Base-by-base conservation (phyloP, 208 protist genomes). In the Wallacemonas sp. region DNA sequence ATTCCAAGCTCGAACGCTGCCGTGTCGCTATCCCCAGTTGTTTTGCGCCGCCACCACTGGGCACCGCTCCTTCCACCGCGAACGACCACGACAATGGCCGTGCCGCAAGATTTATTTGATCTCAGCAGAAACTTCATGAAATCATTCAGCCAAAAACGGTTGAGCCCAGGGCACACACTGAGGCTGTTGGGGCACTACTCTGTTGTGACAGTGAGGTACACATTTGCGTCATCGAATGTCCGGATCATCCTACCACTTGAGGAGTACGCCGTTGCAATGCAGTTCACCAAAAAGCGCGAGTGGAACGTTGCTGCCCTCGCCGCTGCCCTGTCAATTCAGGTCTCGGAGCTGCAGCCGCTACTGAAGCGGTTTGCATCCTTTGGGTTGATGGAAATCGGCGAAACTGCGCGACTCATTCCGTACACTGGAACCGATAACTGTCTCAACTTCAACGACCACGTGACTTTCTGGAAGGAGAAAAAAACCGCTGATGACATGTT, bases 281-380 rank as follows among this genome's bases (percentile, higher is more conserved):
- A 5, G 8, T 55, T 55, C 17, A 24, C 47, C 26, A 16, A 27
- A 41, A 24, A 65, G 46, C 30, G 2, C 0, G 65, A 68, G 44
- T 77, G 72, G 72, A 63, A 61, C 4, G 38, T 56, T 3, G 46
- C 43, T 12, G 55, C 32, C 38, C 66, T 77, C 23, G 47, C 26
- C 5, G 12, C 11, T 32, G 30, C 24, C 8, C 26, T 55, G 17
- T 5, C 24, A 6, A 55, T 32, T 55, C 23, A 55, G 9, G 24
- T n/a, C 23, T 3, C 47, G 5, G 17, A 17, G 5, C 26, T 55
- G 26, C 24, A 55, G 9, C 47, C 8, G 24, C 47, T 26, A 14
- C 26, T 55, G 47, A 55, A 55, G 17, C 6, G 17, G 47, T 55
- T 55, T 32, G 47, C 17, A 16, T 33, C 24, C 12, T 29, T 55